A percentile compares a stretch with the other conserved stretches of the same genome.
Conservation (phyloP, 2,329 filamentous ascomycete species). For the Anthostomella pinea region DNA sequence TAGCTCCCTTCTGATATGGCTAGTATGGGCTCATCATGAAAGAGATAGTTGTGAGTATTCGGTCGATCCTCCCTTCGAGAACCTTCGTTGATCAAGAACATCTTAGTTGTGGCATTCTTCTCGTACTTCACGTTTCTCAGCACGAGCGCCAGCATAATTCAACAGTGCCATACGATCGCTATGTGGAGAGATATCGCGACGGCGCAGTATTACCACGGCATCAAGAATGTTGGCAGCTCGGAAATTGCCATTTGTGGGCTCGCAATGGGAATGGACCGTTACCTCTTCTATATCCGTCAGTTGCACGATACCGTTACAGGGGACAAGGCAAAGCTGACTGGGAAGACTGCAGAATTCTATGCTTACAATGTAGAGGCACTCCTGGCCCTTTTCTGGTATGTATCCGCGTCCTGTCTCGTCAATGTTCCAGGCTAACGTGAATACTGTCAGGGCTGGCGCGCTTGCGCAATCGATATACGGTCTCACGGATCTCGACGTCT, state of each 20-base stretch:
- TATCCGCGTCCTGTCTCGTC: background rate
- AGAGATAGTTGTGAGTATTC: conserved; percentile 36
- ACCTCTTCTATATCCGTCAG: conserved; percentile 47
- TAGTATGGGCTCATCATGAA: conserved; percentile 35
- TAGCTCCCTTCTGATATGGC: conserved; percentile 28
- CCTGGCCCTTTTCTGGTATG: conserved; percentile 44
- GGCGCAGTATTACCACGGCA: conserved; percentile 34
- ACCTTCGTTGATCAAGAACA: background rate
- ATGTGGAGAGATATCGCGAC: conserved; percentile 36
- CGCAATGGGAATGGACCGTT: conserved; percentile 38
- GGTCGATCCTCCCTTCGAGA: background rate
- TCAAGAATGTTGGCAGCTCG: conserved; percentile 33
- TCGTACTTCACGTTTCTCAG: conserved; percentile 31
- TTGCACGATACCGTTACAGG: conserved; percentile 7
- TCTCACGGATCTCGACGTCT: conserved; percentile 36
- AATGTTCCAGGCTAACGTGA: background rate
- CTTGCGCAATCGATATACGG: conserved; percentile 12
- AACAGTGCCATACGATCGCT: conserved; percentile 36
- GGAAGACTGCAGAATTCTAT: conserved; percentile 39
- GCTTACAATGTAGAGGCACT: conserved; percentile 47
- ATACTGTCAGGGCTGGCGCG: conserved; percentile 31
- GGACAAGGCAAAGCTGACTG: background rate
- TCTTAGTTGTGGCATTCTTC: conserved; percentile 35
- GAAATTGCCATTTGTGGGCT: conserved; percentile 40
- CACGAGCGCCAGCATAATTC: conserved; percentile 32